These are phyloP conservation scores for Comarum palustre DNA, from an alignment of 306 rosid species.

Conservation along the genomic window DNA sequence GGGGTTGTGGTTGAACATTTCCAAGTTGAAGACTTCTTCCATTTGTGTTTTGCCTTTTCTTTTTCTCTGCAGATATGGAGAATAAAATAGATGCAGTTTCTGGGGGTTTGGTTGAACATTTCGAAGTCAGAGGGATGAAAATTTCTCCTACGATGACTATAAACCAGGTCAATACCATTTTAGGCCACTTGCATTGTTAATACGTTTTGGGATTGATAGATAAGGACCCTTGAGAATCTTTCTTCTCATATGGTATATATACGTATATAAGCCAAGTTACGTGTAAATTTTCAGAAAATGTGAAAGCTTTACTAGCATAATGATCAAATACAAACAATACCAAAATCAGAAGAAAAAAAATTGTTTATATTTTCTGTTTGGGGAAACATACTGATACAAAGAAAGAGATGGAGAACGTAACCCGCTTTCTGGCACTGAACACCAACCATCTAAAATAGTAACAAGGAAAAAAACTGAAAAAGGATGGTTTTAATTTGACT, in stretches of 20 bases:
- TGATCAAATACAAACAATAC: not conserved
- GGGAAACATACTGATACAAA: not conserved
- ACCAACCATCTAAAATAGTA: not conserved
- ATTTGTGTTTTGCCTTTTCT: not conserved
- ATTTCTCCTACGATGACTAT: not conserved
- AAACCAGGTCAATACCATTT: not conserved
- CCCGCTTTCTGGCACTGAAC: not conserved
- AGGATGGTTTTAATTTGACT: not conserved
- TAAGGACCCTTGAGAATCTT: not conserved
- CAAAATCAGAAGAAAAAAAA: slow-evolving; percentile 5
- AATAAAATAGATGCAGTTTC: not conserved
- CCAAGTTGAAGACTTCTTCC: not conserved
- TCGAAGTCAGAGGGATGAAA: not conserved
- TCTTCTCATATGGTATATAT: slow-evolving; percentile 3
- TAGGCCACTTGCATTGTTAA: not conserved
- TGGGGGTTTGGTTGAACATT: not conserved
- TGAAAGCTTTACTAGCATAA: not conserved
- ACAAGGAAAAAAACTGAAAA: not conserved
- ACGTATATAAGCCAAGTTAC: not conserved
- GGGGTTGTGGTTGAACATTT: not conserved
- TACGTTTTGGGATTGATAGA: not conserved
- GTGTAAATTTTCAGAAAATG: not conserved
- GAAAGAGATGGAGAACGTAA: not conserved
- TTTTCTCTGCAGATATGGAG: not conserved
- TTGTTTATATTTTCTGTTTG: not conserved